phyloP scores from a whole-genome alignment of 2,329 filamentous ascomycete genomes.

The Nothopassalora personata region DNA sequence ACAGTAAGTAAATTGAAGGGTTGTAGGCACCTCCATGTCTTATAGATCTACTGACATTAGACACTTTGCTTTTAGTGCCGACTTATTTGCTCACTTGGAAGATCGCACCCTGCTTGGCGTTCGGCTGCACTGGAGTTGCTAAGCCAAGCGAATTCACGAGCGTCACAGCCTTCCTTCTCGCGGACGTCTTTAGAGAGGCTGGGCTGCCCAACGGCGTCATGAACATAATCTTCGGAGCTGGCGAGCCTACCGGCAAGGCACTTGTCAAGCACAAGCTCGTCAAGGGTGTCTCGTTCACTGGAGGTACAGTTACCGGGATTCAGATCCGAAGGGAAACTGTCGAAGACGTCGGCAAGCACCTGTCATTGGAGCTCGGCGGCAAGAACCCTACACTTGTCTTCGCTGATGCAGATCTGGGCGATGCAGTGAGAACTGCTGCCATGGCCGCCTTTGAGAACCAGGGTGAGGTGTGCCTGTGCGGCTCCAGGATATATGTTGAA shows the following conservation, averaged over 20 bases:
- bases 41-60: too few species aligned
- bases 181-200: conserved; percentile 26
- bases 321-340: conserved; percentile 37
- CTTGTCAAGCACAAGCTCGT: conserved; percentile 47
- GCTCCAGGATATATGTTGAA: conserved; percentile 11
- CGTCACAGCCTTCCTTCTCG: conserved; percentile 12
- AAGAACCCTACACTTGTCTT: conserved; percentile 43
- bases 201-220: conserved; percentile 42
- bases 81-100: conserved; percentile 13
- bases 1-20: background rate
- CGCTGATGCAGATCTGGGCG: conserved; percentile 42
- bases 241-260: conserved; percentile 34
- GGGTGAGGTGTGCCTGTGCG: conserved; percentile 13
- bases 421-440: conserved; percentile 14
- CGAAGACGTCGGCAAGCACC: conserved; percentile 39
- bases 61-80: background rate
- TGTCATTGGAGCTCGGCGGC: conserved; percentile 47
- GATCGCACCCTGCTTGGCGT: conserved; percentile 11
- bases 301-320: conserved; percentile 40
- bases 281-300: conserved; percentile 44
- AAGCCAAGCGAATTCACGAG: conserved; percentile 12
- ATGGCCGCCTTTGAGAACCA: conserved; percentile 13
- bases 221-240: conserved; percentile 36
- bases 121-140: conserved; percentile 8
- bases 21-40: too few species aligned